These are phyloP conservation scores for Lactarius indigo DNA, from an alignment of 768 basidiomycete species.

Conservation along the genomic window DNA sequence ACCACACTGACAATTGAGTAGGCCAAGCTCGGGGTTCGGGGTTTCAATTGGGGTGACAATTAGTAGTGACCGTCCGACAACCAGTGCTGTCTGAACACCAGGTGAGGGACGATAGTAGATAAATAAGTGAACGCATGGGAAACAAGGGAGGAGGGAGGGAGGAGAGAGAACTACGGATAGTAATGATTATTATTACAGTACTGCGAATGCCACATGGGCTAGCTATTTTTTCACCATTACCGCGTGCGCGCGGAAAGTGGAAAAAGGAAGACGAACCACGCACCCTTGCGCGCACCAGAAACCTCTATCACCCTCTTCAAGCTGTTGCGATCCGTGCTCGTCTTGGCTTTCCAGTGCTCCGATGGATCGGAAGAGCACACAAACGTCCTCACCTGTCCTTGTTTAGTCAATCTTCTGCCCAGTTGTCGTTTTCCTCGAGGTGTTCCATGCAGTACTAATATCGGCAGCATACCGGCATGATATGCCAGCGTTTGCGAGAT, in stretches of 20 bases:
- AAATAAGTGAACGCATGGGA: too few relatives aligned
- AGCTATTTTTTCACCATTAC: slow-evolving; percentile 7
- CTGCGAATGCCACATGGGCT: slow-evolving; percentile 50
- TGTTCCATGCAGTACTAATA: slow-evolving; percentile 56
- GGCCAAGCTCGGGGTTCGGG: too few relatives aligned
- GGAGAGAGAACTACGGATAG: too few relatives aligned
- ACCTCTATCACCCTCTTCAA: slow-evolving; percentile 70
- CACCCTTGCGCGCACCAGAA: slow-evolving; percentile 70
- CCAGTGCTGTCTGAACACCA: too few relatives aligned
- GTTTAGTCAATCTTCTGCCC: slow-evolving; percentile 26
- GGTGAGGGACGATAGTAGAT: too few relatives aligned
- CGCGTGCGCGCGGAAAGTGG: not conserved
- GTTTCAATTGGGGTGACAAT: too few relatives aligned
- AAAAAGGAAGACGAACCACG: not conserved
- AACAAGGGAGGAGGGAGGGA: too few relatives aligned
- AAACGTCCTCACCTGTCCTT: slow-evolving; percentile 48
- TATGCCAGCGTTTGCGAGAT: slow-evolving; percentile 80
- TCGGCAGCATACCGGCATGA: slow-evolving; percentile 90
- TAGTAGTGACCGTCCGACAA: too few relatives aligned
- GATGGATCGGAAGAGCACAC: slow-evolving; percentile 87
- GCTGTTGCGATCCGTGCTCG: slow-evolving; percentile 94
- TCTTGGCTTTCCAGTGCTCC: too few relatives aligned
- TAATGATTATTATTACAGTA: too few relatives aligned
- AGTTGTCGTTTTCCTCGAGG: slow-evolving; percentile 87
- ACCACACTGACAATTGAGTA: too few relatives aligned